A percentile compares a stretch with the other conserved stretches of the same genome.
Conservation (phyloP, 331 rosid species). For the Arachis monticola region DNA sequence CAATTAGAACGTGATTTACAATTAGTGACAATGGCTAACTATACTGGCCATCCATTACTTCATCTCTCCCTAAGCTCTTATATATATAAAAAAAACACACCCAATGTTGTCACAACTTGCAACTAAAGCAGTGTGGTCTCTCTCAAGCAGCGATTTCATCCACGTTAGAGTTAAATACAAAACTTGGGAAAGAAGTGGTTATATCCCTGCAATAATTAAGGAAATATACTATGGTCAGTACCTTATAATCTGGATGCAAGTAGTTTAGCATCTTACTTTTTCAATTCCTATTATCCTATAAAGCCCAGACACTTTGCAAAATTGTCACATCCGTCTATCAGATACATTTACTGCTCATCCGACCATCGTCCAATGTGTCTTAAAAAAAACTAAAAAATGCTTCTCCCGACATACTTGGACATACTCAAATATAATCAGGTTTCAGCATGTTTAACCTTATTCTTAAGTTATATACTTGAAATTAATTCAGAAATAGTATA, state of each 20-base stretch:
- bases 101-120: constrained; percentile 40
- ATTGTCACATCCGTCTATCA: no score
- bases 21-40: constrained; percentile 35
- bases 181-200: constrained; percentile 96
- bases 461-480: no score
- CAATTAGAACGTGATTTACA: constrained; percentile 48
- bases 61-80: constrained; percentile 32
- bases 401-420: no score
- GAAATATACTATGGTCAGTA: constrained; percentile 5
- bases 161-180: constrained; percentile 92
- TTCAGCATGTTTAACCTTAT: no score
- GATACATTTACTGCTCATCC: no score
- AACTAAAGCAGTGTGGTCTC: constrained; percentile 43
- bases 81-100: constrained; percentile 14
- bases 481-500: no score
- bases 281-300: no score
- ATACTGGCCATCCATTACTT: constrained; percentile 13
- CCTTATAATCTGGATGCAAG: constrained; percentile 13
- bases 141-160: constrained; percentile 81
- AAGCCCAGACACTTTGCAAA: no score
- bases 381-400: no score
- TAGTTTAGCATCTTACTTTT: constrained; percentile 4
- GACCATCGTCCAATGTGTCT: no score
- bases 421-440: no score
- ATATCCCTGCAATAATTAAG: constrained; percentile 73